Evolutionary conservation across 768 basidiomycete species (phyloP).

Genomic region (Inosperma sp.): DNA sequence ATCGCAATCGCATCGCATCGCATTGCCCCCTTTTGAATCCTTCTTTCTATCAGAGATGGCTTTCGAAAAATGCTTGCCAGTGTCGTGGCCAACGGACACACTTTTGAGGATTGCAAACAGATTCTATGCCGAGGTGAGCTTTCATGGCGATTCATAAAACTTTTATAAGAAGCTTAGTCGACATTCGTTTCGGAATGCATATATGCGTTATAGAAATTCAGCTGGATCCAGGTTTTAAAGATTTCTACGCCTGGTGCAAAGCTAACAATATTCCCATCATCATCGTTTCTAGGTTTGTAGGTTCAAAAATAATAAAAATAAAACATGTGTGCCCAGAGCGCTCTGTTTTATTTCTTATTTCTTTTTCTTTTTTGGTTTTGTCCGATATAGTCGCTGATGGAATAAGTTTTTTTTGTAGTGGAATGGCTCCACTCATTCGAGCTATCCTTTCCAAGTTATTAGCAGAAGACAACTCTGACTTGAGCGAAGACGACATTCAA

Average conservation of each 20-base stretch:
- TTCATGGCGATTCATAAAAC: neutral
- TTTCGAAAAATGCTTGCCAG: conserved; percentile 86
- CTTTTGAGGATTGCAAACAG: conserved; percentile 83
- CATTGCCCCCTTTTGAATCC: neutral
- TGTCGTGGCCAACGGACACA: conserved; percentile 65
- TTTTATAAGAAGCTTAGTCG: neutral
- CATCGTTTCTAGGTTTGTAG: conserved; percentile 81
- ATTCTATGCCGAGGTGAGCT: conserved; percentile 61
- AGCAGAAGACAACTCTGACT: no score
- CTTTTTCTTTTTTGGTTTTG: no score
- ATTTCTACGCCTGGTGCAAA: conserved; percentile 84
- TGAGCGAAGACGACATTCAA: conserved; percentile 68
- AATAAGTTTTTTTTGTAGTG: conserved; percentile 51
- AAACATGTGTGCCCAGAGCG: no score
- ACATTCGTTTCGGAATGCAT: conserved; percentile 3
- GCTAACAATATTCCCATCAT: conserved; percentile 77
- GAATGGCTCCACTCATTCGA: conserved; percentile 92
- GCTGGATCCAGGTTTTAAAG: conserved; percentile 84
- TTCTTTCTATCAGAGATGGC: conserved; percentile 57
- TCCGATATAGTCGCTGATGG: no score
- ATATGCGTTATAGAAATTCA: conserved; percentile 57
- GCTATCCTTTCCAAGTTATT: conserved; percentile 83
- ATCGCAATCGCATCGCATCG: no score
- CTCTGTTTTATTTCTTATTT: no score
- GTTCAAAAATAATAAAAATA: neutral